Conservation (phyloP, 2,329 filamentous ascomycete species). For the Exserohilum turcica region DNA sequence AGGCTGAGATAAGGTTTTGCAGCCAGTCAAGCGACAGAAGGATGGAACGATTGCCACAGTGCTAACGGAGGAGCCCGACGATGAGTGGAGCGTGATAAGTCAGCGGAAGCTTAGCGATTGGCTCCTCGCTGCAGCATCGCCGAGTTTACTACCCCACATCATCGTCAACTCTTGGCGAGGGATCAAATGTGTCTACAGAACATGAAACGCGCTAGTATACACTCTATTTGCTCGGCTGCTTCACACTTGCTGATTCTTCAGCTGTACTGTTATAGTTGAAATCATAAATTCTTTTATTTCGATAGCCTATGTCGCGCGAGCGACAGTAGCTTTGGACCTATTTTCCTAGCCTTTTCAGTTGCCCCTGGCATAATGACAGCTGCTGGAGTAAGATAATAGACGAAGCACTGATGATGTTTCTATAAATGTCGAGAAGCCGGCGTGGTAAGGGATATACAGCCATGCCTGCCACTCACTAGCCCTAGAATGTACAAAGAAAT, state of each 20-base stretch:
- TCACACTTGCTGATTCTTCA: too few relatives aligned
- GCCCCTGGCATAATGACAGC: neutral
- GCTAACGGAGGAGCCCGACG: slow-evolving; percentile 27
- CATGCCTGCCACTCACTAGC: neutral
- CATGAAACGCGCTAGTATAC: too few relatives aligned
- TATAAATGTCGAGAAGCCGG: too few relatives aligned
- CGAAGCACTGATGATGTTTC: neutral
- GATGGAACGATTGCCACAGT: slow-evolving; percentile 3
- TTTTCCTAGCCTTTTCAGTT: too few relatives aligned
- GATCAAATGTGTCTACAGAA: too few relatives aligned
- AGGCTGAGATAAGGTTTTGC: neutral
- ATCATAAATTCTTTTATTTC: neutral
- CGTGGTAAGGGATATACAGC: neutral
- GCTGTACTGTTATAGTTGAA: too few relatives aligned
- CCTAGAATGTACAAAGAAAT: neutral
- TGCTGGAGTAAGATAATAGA: neutral
- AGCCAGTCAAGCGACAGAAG: neutral
- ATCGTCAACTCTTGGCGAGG: neutral
- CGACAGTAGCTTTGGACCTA: neutral
- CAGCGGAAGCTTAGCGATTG: slow-evolving; percentile 18
- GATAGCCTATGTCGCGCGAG: neutral
- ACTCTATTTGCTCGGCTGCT: too few relatives aligned
- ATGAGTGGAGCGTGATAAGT: slow-evolving; percentile 28
- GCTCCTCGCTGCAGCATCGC: neutral
- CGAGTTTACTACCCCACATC: neutral